Evolutionary conservation across 768 basidiomycete genomes (phyloP), one percentile per base, ranked within the genome.

Genomic region (Candolleomyces aberdarensis): DNA sequence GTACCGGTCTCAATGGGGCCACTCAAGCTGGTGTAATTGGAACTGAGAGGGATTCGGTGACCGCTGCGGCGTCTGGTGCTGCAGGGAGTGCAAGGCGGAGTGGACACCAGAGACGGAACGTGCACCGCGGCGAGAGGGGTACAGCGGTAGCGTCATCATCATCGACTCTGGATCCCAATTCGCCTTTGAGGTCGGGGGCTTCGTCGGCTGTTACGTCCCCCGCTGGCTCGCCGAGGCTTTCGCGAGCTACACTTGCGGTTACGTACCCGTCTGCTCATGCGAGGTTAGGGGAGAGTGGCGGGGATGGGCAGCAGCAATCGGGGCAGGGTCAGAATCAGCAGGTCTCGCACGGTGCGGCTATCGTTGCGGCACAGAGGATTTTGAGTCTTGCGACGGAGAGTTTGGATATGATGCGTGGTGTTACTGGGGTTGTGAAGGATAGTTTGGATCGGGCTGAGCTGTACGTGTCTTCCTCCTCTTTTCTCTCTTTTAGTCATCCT

Each of bases 331-430:
- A 51, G 22, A 58, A 20, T 41, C 56, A 58, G 48, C 47, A 48
- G 41, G 69, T 77, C 19, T 74, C 78, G 51, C 80, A 83, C 0
- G 79, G 84, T 40, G 77, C 85, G 6, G 91, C 91, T 2, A 80
- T 84, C 22, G 80, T 85, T 15, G 89, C 93, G 31, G 91, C 94
- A 10, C 89, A 92, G 70, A 78, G 89, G 55, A 87, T 96, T 19
- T 71, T 96, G 65, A 85, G 87, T 8, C 84, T 96, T 9, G 93
- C 94, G 13, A 90, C 89, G 14, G 95, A 96, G 77, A 94, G 93
- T 69, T 69, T 96, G 72, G 94, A 96, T 69, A 96, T 95, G 92
- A 86, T 96, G 80, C 80, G 88, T 31, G 86, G 91, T 31, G 92
- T 95, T 31, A 92, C 92, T n/a, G 82, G 84, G 4, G 92, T 96